Percentiles rank a stretch among this genome's conserved stretches.
Conservation (phyloP, 768 basidiomycete species). For the Suillus fuscotomentosus region DNA sequence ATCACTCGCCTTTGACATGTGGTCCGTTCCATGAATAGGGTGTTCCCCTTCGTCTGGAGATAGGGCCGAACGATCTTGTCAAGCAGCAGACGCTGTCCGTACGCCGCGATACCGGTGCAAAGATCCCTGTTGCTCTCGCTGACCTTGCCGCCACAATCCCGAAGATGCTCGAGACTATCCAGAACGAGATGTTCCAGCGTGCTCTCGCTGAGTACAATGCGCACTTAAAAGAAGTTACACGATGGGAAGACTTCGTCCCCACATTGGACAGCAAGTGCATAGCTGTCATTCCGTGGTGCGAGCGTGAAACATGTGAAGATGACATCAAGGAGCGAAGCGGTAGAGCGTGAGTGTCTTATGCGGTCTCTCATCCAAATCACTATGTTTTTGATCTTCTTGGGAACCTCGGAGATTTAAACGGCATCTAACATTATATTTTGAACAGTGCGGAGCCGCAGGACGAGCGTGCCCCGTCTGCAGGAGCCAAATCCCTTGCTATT, state of each 20-base stretch:
- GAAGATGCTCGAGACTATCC: slow-evolving; percentile 79
- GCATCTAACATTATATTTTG: slow-evolving; percentile 11
- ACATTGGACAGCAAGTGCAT: slow-evolving; percentile 86
- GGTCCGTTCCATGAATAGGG: slow-evolving; percentile 51
- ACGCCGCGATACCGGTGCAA: slow-evolving; percentile 76
- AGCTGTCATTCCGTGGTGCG: slow-evolving; percentile 95
- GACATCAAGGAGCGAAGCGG: slow-evolving; percentile 96
- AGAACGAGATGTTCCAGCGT: slow-evolving; percentile 80
- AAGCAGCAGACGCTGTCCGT: slow-evolving; percentile 81
- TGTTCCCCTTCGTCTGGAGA: slow-evolving; percentile 94
- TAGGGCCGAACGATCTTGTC: slow-evolving; percentile 89
- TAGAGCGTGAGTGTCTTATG: slow-evolving; percentile 54
- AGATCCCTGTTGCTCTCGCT: slow-evolving; percentile 50
- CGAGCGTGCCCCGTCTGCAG: slow-evolving; percentile 94
- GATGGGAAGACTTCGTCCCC: slow-evolving; percentile 94
- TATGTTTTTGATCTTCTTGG: background rate
- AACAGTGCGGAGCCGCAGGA: slow-evolving; percentile 82
- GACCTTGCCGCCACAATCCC: slow-evolving; percentile 52
- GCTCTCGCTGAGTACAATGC: slow-evolving; percentile 75
- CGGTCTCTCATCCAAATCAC: background rate
- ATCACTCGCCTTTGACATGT: background rate
- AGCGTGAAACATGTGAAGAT: slow-evolving; percentile 89
- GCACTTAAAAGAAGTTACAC: slow-evolving; percentile 67
- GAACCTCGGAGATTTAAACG: background rate
- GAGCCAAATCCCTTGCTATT: slow-evolving; percentile 95